Evolutionary conservation across 2,329 filamentous ascomycete genomes (phyloP).

Genomic region (Chlorencoelia australis): DNA sequence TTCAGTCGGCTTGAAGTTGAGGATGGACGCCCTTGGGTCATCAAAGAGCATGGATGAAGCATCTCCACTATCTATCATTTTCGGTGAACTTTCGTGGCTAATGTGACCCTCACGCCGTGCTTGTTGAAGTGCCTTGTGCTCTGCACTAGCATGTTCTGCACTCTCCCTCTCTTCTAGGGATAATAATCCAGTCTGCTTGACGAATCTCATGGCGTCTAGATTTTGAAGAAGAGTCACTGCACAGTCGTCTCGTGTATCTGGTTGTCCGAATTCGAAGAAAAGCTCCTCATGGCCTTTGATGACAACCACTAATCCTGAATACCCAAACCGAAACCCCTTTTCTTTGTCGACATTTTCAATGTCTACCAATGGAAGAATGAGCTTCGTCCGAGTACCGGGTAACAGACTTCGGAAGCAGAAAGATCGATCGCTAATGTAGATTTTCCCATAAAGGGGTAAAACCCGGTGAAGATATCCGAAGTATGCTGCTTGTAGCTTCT

Average conservation of each 20-base stretch:
- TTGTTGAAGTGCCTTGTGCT: conserved; percentile 70
- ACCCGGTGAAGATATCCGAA: conserved; percentile 89
- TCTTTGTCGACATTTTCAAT: conserved; percentile 92
- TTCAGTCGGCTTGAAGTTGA: conserved; percentile 80
- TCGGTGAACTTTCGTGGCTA: conserved; percentile 42
- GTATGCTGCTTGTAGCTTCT: conserved; percentile 79
- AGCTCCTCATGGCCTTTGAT: conserved; percentile 91
- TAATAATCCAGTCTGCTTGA: conserved; percentile 59
- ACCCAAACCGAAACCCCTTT: conserved; percentile 86
- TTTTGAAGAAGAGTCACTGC: conserved; percentile 69
- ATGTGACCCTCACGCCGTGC: conserved; percentile 49
- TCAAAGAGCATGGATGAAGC: conserved; percentile 77
- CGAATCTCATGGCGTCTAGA: conserved; percentile 60
- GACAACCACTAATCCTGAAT: conserved; percentile 82
- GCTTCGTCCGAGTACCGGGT: conserved; percentile 80
- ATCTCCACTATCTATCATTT: conserved; percentile 32
- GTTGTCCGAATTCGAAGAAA: conserved; percentile 83
- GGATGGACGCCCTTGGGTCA: conserved; percentile 74
- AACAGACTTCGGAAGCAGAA: conserved; percentile 91
- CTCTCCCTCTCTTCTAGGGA: conserved; percentile 59
- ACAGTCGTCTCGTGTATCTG: conserved; percentile 79
- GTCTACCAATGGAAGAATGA: conserved; percentile 83
- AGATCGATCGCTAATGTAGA: conserved; percentile 79
- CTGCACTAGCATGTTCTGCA: conserved; percentile 65
- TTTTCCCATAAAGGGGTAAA: conserved; percentile 87